phyloP scores from a whole-genome alignment of 169 alveolate genomes.

The Miamiensis avidus region DNA sequence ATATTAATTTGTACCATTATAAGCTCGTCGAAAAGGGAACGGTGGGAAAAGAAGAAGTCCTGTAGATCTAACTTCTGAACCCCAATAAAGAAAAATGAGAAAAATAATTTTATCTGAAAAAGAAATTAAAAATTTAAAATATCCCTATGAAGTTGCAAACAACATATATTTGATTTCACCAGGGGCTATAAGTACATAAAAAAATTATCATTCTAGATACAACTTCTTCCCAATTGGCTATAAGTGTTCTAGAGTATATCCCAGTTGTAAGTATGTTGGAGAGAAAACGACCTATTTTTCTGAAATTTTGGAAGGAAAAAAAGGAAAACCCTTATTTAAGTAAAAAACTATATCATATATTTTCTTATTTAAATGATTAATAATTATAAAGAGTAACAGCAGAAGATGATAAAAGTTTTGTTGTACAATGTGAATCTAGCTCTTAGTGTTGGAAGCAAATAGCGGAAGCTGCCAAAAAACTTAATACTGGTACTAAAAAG shows the following conservation, averaged over 20 bases:
- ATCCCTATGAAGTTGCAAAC: not conserved
- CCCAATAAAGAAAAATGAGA: not conserved
- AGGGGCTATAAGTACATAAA: not conserved
- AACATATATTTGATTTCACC: not conserved
- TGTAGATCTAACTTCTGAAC: not conserved
- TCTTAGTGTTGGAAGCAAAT: not conserved
- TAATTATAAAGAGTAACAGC: not conserved
- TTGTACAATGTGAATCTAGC: not conserved
- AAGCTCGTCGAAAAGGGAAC: not conserved
- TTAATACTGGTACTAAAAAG: not conserved
- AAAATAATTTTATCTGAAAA: too few relatives aligned
- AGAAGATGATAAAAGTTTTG: not conserved
- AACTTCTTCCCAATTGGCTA: not conserved
- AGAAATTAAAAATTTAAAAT: not conserved
- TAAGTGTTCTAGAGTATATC: not conserved
- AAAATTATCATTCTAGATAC: not conserved
- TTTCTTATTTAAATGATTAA: not conserved
- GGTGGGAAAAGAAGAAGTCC: not conserved
- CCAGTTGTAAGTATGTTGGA: not conserved
- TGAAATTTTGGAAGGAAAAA: not conserved
- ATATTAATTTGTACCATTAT: too few relatives aligned
- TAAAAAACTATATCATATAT: too few relatives aligned
- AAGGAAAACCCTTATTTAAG: not conserved
- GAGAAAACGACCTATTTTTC: not conserved
- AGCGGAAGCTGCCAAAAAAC: not conserved